Evolutionary conservation across 192 early-diverging fungal species (phyloP), one percentile per base, ranked within the genome.

Genomic region (Coemansia sp.): DNA sequence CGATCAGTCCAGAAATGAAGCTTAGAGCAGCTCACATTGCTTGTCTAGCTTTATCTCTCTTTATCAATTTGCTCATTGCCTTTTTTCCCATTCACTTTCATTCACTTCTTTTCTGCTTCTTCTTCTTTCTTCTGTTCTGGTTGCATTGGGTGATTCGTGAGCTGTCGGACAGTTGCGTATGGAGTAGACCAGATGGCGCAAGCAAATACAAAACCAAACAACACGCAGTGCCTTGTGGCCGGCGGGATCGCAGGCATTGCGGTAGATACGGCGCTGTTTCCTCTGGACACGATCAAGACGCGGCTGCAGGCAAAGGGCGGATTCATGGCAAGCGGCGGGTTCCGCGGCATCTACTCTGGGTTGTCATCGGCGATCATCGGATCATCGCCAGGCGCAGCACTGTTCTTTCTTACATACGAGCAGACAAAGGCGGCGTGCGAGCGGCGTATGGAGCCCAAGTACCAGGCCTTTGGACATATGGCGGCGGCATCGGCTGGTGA

Each of bases 281-380:
- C 97, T 9, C 85, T 99, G 63, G 97, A 99, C 78, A 99, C 97
- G 10, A 88, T 99, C 76, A 99, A 99, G 81, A 99, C 97, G 5
- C 87, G 97, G 49, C 81, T 97, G 68, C 95, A 97, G 74, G 91
- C 94, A 25, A 85, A 87, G 68, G 84, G 84, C 50, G 95, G 95
- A 37, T 97, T 97, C 66, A 70, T 86, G 9, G 87, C 87, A 32
- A 88, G 93, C 39, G 95, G 95, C 61, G 94, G 95, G 43, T 94
- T 95, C 84, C 86, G 86, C 42, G 93, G 94, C 17, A 87, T 99
- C 51, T 99, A 96, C 77, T 89, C 90, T 49, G 97, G 97, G 0
- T 83, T 99, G 42, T 88, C 91, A 7, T 91, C 92, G 22, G 94
- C 93, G 5, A 90, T 95, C n/a, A 85, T 96, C 70, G 97, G 95